Conservation (phyloP, 495 filamentous ascomycete genomes). For the Penicillium odoratum region DNA sequence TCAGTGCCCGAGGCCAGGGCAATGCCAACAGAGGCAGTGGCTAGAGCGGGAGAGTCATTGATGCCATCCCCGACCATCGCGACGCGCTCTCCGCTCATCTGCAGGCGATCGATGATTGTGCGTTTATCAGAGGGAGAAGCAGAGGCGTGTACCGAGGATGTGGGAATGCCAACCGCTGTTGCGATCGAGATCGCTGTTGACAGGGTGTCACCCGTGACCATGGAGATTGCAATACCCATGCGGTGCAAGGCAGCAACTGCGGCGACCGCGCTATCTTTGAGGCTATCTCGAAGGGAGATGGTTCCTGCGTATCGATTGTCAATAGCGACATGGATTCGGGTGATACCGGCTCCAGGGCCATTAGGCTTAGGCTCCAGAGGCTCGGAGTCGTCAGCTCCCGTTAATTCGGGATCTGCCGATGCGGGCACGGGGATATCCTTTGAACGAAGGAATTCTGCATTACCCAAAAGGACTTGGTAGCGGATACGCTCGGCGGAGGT, state of each 20-base stretch:
- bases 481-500: conserved; percentile 61
- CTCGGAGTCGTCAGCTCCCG: conserved; percentile 22
- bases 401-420: conserved; percentile 51
- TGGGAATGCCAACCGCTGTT: conserved; percentile 74
- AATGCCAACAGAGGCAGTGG: conserved; percentile 89
- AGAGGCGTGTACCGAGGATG: conserved; percentile 72
- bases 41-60: conserved; percentile 96
- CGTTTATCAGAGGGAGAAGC: conserved; percentile 89
- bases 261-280: conserved; percentile 79
- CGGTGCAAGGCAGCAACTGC: conserved; percentile 78
- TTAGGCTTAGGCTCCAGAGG: conserved; percentile 21
- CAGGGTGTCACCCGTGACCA: conserved; percentile 91
- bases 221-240: conserved; percentile 81
- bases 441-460: conserved; percentile 70
- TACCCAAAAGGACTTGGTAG: conserved; percentile 82
- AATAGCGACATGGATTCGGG: conserved; percentile 89
- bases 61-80: conserved; percentile 99
- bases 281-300: conserved; percentile 80
- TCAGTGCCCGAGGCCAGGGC: conserved; percentile 91
- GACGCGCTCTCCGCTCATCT: conserved; percentile 69
- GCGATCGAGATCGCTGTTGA: conserved; percentile 83
- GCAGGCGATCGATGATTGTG: conserved; percentile 73
- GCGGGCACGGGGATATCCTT: conserved; percentile 66
- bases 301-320: conserved; percentile 76
- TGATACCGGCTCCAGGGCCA: conserved; percentile 61